Evolutionary conservation across 179 eudicot genomes (phyloP).

Genomic region (Silene vulgaris): DNA sequence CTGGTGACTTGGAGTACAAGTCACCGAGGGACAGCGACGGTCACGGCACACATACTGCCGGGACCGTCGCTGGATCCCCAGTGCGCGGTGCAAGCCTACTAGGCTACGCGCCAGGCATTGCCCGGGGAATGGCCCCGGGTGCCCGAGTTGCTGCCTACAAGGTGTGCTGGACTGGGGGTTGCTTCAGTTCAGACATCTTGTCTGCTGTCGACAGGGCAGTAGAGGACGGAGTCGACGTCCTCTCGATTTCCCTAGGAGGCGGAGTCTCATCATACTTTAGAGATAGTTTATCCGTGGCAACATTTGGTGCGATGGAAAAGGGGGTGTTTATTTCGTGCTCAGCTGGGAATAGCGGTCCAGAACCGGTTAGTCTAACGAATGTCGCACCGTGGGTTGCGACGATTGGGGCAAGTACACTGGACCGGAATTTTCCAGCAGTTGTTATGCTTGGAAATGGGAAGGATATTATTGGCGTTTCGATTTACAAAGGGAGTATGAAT

Average conservation of each 20-base stretch:
- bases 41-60: slow-evolving; percentile 85
- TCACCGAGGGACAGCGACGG: slow-evolving; percentile 84
- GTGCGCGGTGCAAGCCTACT: slow-evolving; percentile 65
- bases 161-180: slow-evolving; percentile 90
- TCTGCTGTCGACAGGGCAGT: slow-evolving; percentile 76
- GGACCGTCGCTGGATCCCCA: slow-evolving; percentile 66
- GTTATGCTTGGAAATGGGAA: slow-evolving; percentile 60
- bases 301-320: slow-evolving; percentile 82
- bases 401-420: slow-evolving; percentile 89
- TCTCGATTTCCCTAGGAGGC: slow-evolving; percentile 84
- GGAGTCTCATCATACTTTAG: slow-evolving; percentile 63
- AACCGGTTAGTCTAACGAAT: slow-evolving; percentile 67
- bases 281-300: slow-evolving; percentile 65
- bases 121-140: slow-evolving; percentile 73
- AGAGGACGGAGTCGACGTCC: slow-evolving; percentile 64
- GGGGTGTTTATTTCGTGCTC: slow-evolving; percentile 82
- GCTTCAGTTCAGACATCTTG: slow-evolving; percentile 85
- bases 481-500: slow-evolving; percentile 54
- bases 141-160: slow-evolving; percentile 81
- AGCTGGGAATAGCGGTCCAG: slow-evolving; percentile 86
- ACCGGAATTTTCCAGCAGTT: slow-evolving; percentile 64
- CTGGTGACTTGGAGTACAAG: slow-evolving; percentile 53
- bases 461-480: slow-evolving; percentile 47
- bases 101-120: slow-evolving; percentile 74
- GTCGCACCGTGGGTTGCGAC: slow-evolving; percentile 92